These are phyloP conservation scores for Berkeleyomyces basicola DNA, from an alignment of 2,329 filamentous ascomycete genomes.

Conservation along the genomic window DNA sequence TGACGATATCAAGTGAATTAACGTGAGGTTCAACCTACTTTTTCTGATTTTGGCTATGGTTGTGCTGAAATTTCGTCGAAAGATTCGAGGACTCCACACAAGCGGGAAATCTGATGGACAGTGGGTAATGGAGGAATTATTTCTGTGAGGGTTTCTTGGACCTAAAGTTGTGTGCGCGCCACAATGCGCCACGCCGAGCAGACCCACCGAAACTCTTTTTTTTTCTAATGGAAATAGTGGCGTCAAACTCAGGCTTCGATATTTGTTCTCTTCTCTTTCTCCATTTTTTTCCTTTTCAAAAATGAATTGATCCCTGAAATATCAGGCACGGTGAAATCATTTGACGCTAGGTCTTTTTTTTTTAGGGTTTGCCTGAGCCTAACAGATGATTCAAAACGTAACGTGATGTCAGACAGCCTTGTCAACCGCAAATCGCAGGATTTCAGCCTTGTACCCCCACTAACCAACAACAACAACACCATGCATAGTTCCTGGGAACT, in stretches of 20 bases:
- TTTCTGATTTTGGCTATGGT: slow-evolving; percentile 13
- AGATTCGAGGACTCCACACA: slow-evolving; percentile 13
- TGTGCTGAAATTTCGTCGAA: slow-evolving; percentile 13
- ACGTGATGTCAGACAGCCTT: slow-evolving; percentile 2
- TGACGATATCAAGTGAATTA: slow-evolving; percentile 9
- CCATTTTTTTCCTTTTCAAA: too few relatives aligned
- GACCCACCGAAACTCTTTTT: neutral
- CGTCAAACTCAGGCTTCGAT: neutral
- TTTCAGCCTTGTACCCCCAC: neutral
- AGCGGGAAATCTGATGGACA: slow-evolving; percentile 10
- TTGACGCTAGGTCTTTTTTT: neutral
- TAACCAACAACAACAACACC: neutral
- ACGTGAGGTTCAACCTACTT: slow-evolving; percentile 11
- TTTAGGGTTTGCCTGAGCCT: too few relatives aligned
- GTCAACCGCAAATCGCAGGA: neutral
- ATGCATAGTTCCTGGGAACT: neutral
- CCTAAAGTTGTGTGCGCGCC: slow-evolving; percentile 14
- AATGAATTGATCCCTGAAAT: neutral
- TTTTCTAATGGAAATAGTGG: slow-evolving; percentile 5
- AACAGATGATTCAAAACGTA: neutral
- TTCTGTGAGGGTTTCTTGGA: slow-evolving; percentile 13
- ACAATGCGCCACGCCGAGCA: neutral
- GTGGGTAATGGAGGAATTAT: slow-evolving; percentile 8
- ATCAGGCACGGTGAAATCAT: neutral
- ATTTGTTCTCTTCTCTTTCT: neutral